These are phyloP conservation scores for Wickerhamomyces ciferrii DNA, from an alignment of 805 yeast species.

Conservation along the genomic window DNA sequence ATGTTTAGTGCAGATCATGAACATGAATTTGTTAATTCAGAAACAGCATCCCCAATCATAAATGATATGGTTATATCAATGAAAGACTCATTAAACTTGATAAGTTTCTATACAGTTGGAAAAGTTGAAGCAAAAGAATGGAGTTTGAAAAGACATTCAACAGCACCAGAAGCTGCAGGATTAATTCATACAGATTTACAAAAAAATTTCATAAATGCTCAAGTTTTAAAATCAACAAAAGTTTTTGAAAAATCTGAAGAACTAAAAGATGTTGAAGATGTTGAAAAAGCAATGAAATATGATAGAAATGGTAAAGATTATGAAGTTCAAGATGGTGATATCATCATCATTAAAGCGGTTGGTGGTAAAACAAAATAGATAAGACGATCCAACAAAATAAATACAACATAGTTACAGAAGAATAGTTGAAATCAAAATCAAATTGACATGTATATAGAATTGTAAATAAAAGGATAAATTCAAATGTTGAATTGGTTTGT, in stretches of 20 bases:
- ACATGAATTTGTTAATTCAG: slow-evolving; percentile 23
- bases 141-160: slow-evolving; percentile 72
- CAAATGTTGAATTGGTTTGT: too few species aligned
- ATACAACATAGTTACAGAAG: not conserved
- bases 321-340: slow-evolving; percentile 79
- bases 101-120: slow-evolving; percentile 87
- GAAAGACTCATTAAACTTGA: slow-evolving; percentile 64
- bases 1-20: slow-evolving; percentile 63
- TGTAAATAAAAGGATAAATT: not conserved
- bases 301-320: slow-evolving; percentile 72
- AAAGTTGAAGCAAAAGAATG: slow-evolving; percentile 82
- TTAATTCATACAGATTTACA: slow-evolving; percentile 82
- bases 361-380: slow-evolving; percentile 45
- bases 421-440: not conserved
- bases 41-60: slow-evolving; percentile 44
- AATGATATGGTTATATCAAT: slow-evolving; percentile 60
- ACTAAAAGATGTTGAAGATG: slow-evolving; percentile 15
- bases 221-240: slow-evolving; percentile 66
- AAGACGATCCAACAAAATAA: too few species aligned
- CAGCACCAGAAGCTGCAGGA: slow-evolving; percentile 89
- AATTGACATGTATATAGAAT: not conserved
- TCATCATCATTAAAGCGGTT: slow-evolving; percentile 66
- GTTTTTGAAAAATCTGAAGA: slow-evolving; percentile 23
- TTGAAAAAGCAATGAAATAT: slow-evolving; percentile 25
- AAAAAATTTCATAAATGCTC: slow-evolving; percentile 75